Evolutionary conservation across 495 filamentous ascomycete genomes (phyloP).

Genomic region (Parathielavia hyrcaniae): DNA sequence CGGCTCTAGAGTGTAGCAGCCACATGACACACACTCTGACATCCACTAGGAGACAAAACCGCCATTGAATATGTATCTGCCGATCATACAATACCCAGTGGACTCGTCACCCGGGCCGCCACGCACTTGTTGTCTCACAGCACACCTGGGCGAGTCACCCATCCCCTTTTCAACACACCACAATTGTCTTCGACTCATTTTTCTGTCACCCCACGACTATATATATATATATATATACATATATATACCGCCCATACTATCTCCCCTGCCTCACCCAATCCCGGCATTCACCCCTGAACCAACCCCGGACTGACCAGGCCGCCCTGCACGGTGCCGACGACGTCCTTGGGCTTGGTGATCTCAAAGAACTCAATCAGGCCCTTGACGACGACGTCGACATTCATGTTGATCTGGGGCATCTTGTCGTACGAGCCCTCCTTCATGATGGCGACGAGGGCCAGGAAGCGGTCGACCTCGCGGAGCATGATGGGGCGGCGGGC

Average conservation of each 20-base stretch:
- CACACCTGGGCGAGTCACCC: no score
- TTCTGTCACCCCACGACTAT: no score
- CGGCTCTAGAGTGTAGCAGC: no score
- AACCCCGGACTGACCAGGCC: neutral
- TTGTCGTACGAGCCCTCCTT: slow-evolving; percentile 56
- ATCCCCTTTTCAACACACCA: neutral
- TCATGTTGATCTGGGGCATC: slow-evolving; percentile 54
- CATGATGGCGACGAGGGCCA: slow-evolving; percentile 71
- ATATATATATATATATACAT: no score
- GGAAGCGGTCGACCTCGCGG: slow-evolving; percentile 83
- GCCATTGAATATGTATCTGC: no score
- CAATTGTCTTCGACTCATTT: neutral
- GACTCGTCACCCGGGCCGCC: no score
- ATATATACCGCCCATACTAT: no score
- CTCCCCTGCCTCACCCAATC: neutral
- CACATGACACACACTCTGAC: no score
- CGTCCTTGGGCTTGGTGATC: slow-evolving; percentile 47
- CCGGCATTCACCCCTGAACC: neutral
- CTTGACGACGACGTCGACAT: slow-evolving; percentile 50
- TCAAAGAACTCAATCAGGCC: slow-evolving; percentile 52
- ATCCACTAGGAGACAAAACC: no score
- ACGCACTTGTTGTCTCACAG: no score
- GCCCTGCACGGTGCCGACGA: neutral
- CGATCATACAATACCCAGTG: no score
- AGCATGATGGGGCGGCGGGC: slow-evolving; percentile 77